Base-by-base conservation (phyloP, 2,329 filamentous ascomycete genomes). In the Calonectria henricotiae region DNA sequence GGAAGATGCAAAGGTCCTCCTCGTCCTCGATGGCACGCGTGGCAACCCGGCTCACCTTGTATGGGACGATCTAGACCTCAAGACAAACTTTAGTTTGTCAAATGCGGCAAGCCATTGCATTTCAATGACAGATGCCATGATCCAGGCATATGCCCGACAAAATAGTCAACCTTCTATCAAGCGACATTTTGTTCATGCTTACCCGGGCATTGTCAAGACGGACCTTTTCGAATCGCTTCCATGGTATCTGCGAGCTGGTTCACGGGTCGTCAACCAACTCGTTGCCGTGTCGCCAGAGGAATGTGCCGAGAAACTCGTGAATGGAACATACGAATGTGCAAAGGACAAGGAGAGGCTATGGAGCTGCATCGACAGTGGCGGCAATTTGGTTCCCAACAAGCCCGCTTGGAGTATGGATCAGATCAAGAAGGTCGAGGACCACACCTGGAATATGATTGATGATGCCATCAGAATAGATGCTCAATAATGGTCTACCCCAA, bases 61-160 rank as follows among this genome's bases (percentile, higher is more conserved):
- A 32, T 83, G 80, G 76, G 76, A 82, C 0, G 85, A 86, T 46
- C 78, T 86, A 1, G 83, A 82, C 62, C 79, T 86, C 0, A 81
- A 82, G 67, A 73, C 65, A 4, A 78, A 73, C 41, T 85, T 79
- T 64, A 79, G 72, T 43, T 65, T 85, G 0, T 61, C 61, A 0
- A 82, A 74, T 17, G 82, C 82, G 5, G 82, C 79, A 0, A 46
- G 75, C 17, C 83, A 86, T 62, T 83, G 82, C 15, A 74, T 81
- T 0, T 73, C 80, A 0, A 85, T 85, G 82, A 84, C 73, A 2
- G 79, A 84, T 30, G 79, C 76, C 15, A 81, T 85, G 75, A 68
- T 83, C 7, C 82, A 84, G 69, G 68, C 73, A 9, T 77, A 79
- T 5, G 81, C 82, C 1, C 68, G 79, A 30, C 76, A 80, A 8